Base-by-base conservation (phyloP, 495 filamentous ascomycete species). In the Podospora conica region DNA sequence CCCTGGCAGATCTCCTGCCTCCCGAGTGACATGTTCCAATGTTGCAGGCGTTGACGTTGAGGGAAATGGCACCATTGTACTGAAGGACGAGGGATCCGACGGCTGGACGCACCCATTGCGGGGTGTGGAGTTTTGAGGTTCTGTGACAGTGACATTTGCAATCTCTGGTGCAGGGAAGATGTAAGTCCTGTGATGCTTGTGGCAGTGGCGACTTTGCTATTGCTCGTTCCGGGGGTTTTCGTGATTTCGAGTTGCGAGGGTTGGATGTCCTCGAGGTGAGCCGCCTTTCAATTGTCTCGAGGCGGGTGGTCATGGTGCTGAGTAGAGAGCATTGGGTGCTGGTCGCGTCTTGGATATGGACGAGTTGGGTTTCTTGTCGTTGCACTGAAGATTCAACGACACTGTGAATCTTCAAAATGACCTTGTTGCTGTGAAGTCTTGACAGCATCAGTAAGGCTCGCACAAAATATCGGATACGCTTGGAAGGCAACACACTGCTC, bases 141-240 rank as follows among this genome's bases (percentile, higher is more conserved):
- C 6, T 27, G 18, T 62, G 60, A 15, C 60, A 62, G 8, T 62
- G 60, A 24, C 60, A 62, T 5, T 22, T 25, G 60, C 60, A 62
- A 20, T 62, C 18, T 28, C 60, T 29, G 0, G 33, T 29, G 7
- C 40, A 53, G n/a, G n/a, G n/a, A n/a, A n/a, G n/a, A n/a, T n/a
- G n/a, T n/a, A n/a, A n/a, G n/a, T n/a, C n/a, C n/a, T n/a, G n/a
- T n/a, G n/a, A n/a, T n/a, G n/a, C n/a, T n/a, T n/a, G n/a, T n/a
- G n/a, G n/a, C n/a, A n/a, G n/a, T n/a, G n/a, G n/a, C 5, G 24
- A 29, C 22, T 21, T 60, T 18, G 22, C n/a, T 22, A 24, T 55
- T 55, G 18, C 12, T 18, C 7, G 7, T 8, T 25, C 3, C 55
- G 55, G 21, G 9, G 40, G 1, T 8, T 9, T 9, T 48, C 40